Conservation (phyloP, 2,329 filamentous ascomycete genomes). For the Hypoxylon rubiginosum region DNA sequence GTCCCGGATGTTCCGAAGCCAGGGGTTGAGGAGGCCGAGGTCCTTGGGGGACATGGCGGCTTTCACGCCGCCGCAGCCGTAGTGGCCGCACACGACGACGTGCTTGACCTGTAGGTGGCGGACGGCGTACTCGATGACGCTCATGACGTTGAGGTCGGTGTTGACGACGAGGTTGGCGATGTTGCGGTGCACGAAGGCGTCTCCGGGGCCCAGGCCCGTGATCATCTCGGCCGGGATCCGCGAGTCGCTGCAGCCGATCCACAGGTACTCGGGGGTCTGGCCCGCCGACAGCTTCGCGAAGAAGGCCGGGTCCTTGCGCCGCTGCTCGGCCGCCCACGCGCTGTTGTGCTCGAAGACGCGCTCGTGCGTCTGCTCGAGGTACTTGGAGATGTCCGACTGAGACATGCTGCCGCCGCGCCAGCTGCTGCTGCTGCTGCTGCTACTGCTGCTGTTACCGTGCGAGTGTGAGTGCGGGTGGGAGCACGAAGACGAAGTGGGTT, state of each 20-base stretch:
- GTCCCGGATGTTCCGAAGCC: slow-evolving; percentile 81
- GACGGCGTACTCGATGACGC: slow-evolving; percentile 90
- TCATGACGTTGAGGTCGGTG: slow-evolving; percentile 83
- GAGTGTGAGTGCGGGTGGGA: slow-evolving; percentile 13
- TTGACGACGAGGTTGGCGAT: slow-evolving; percentile 90
- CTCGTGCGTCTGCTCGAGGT: slow-evolving; percentile 74
- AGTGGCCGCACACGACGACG: slow-evolving; percentile 84
- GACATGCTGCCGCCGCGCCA: too few relatives aligned
- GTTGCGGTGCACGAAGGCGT: slow-evolving; percentile 95
- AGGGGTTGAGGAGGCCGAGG: slow-evolving; percentile 78
- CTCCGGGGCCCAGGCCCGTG: slow-evolving; percentile 84
- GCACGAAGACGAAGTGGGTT: slow-evolving; percentile 3
- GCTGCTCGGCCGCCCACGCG: slow-evolving; percentile 73
- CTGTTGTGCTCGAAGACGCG: slow-evolving; percentile 78
- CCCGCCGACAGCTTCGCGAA: slow-evolving; percentile 74
- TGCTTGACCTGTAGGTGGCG: slow-evolving; percentile 84
- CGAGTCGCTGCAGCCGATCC: slow-evolving; percentile 93
- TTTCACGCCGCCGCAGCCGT: slow-evolving; percentile 82
- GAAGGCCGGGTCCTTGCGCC: slow-evolving; percentile 71
- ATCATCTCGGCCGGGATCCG: slow-evolving; percentile 93
- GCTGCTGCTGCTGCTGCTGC: too few relatives aligned
- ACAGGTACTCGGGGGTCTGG: slow-evolving; percentile 79
- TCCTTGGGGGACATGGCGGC: slow-evolving; percentile 80
- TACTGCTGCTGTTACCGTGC: too few relatives aligned
- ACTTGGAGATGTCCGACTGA: slow-evolving; percentile 60